Evolutionary conservation across 305 asterid genomes (phyloP).

Genomic region (Salvia sclarea): DNA sequence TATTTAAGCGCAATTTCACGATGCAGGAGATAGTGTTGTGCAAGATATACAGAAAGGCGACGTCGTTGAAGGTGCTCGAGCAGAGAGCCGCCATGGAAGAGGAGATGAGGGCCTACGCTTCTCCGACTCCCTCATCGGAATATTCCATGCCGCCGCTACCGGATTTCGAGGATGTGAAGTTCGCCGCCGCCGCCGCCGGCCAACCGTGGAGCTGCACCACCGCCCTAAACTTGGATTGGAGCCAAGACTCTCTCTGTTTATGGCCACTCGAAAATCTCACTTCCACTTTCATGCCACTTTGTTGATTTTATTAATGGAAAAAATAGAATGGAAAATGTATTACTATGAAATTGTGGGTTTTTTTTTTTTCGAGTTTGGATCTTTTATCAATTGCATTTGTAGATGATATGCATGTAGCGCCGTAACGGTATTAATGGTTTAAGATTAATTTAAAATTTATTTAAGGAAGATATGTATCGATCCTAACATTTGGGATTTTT

Average conservation of each 20-base stretch:
- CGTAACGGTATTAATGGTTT: too few species aligned
- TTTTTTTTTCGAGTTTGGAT: too few species aligned
- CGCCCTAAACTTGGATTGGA: background rate
- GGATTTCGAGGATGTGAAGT: constrained; percentile 23
- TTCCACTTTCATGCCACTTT: background rate
- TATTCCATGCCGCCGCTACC: constrained; percentile 28
- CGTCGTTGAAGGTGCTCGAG: constrained; percentile 69
- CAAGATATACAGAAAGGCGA: constrained; percentile 76
- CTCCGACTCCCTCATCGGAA: constrained; percentile 33
- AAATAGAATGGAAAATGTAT: too few species aligned
- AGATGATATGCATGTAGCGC: too few species aligned
- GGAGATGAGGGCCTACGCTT: constrained; percentile 9
- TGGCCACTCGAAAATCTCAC: background rate
- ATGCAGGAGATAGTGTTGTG: constrained; percentile 72
- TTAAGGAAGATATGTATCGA: too few species aligned
- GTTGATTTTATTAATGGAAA: background rate
- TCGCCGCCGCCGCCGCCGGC: background rate
- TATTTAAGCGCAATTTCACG: background rate
- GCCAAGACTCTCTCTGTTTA: background rate
- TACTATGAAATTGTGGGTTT: too few species aligned
- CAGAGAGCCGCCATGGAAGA: constrained; percentile 77
- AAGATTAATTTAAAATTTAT: too few species aligned
- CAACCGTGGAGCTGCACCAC: constrained; percentile 1
- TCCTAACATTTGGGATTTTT: too few species aligned
- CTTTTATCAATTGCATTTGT: too few species aligned